phyloP scores from a whole-genome alignment of 2,329 filamentous ascomycete genomes.

The Trichoderma sp. region DNA sequence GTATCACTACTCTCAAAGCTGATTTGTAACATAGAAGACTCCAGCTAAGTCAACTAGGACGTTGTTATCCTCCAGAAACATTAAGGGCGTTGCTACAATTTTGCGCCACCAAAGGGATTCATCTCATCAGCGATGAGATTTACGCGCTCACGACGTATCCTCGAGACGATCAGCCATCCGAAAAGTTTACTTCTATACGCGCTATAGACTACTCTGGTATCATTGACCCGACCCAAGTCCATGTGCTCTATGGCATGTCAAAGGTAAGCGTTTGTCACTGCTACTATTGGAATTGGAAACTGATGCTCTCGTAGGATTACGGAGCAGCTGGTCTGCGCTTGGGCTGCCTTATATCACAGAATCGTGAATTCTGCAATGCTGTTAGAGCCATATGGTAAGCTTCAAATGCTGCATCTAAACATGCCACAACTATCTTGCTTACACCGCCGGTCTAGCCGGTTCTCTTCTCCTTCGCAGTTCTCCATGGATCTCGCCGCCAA shows the following conservation, averaged over 20 bases:
- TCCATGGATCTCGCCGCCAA: not conserved
- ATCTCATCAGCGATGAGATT: slow-evolving; percentile 19
- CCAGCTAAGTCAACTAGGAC: not conserved
- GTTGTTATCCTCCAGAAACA: not conserved
- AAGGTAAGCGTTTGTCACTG: not conserved
- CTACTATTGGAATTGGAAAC: not conserved
- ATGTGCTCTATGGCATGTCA: not conserved
- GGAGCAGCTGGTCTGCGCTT: not conserved
- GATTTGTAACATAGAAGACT: no score
- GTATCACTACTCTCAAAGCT: no score
- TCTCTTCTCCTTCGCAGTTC: not conserved
- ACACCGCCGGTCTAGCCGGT: not conserved
- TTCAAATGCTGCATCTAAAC: not conserved
- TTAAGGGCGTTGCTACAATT: not conserved
- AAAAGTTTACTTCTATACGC: not conserved
- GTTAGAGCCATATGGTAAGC: not conserved
- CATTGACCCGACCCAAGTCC: not conserved
- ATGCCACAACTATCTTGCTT: not conserved
- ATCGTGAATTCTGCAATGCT: not conserved
- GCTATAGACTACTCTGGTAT: not conserved
- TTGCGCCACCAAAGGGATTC: not conserved
- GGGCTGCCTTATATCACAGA: not conserved
- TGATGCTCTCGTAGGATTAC: not conserved
- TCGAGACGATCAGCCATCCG: not conserved
- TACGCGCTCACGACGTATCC: not conserved